Base-by-base conservation (phyloP, 2,329 filamentous ascomycete species). In the Sarocladiaceae sp. region DNA sequence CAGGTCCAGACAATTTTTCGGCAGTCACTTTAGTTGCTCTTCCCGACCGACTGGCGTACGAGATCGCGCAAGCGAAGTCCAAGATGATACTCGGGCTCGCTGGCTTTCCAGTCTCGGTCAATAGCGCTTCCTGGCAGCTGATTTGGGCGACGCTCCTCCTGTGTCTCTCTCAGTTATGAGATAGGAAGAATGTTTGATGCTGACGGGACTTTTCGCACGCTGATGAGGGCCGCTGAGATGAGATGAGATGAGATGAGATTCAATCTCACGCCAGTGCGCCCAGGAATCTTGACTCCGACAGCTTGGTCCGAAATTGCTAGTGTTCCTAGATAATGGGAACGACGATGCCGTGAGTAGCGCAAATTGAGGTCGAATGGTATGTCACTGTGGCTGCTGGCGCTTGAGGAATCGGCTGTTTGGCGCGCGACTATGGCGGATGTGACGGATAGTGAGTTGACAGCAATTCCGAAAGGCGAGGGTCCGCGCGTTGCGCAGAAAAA, bases 391-490 rank as follows among this genome's bases (percentile, higher is more conserved):
- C 37, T 16, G 39, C 7, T 32, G 40, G 26, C 40, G 40, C 40
- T 33, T 43, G 40, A 33, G 40, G 15, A 12, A 7, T 33, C 26
- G 40, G 40, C 15, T 41, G 37, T 27, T 43, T 43, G 40, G 20
- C 40, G 40, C 40, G 40, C 40, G 40, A 43, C 33, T 43, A 33
- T 16, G 39, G 27, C n/a, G n/a, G n/a, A n/a, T n/a, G n/a, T n/a
- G 15, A 23, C 16, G 40, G 5, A 19, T 5, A 13, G n/a, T 19
- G 3, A 6, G 4, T 16, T 19, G 23, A 9, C 9, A 29, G 26
- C 26, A 29, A n/a, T n/a, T n/a, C 9, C 26, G 26, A 9, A 9
- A n/a, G 26, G 26, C 9, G 26, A 29, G 9, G 26, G 9, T 9
- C 26, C 26, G 26, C n/a, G n/a, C 9, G 26, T 9, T 29, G 9